These are phyloP conservation scores for Hortaea sp. DNA, from an alignment of 2,329 filamentous ascomycete species.

Conservation along the genomic window DNA sequence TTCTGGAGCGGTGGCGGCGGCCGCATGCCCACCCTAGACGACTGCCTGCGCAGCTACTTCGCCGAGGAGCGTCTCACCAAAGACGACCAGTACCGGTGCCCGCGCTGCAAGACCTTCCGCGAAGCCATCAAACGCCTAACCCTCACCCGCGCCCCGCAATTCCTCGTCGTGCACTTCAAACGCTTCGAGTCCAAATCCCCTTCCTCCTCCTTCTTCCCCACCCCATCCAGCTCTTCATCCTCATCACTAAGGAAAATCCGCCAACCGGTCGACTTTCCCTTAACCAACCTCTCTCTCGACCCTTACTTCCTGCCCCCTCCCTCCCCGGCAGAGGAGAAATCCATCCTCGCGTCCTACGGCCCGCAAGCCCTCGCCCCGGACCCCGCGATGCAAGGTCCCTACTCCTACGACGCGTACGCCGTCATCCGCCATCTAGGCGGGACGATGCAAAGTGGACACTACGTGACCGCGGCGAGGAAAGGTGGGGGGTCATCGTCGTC, in stretches of 20 bases:
- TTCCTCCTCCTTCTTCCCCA: constrained; percentile 15
- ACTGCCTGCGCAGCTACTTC: constrained; percentile 62
- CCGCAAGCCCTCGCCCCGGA: constrained; percentile 22
- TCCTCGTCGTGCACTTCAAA: constrained; percentile 69
- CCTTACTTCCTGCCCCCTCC: constrained; percentile 48
- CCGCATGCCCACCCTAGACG: constrained; percentile 37
- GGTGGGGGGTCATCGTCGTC: too few species aligned
- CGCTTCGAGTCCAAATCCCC: constrained; percentile 47
- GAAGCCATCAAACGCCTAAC: constrained; percentile 61
- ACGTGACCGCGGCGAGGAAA: constrained; percentile 53
- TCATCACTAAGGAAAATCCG: constrained; percentile 49
- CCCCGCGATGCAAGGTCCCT: constrained; percentile 44
- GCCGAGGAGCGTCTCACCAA: constrained; percentile 56
- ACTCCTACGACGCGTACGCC: constrained; percentile 75
- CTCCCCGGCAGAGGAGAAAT: constrained; percentile 14
- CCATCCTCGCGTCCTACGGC: constrained; percentile 7
- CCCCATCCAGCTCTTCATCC: too few species aligned
- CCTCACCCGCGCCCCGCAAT: constrained; percentile 67
- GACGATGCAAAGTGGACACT: constrained; percentile 65
- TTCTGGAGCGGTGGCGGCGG: not conserved
- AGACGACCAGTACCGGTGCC: constrained; percentile 63
- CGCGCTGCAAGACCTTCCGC: constrained; percentile 58
- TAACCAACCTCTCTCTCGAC: constrained; percentile 56
- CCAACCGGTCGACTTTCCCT: constrained; percentile 64
- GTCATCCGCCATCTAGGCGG: constrained; percentile 68